phyloP scores from a whole-genome alignment of 2,329 filamentous ascomycete species.

The Emmonsia crescens region DNA sequence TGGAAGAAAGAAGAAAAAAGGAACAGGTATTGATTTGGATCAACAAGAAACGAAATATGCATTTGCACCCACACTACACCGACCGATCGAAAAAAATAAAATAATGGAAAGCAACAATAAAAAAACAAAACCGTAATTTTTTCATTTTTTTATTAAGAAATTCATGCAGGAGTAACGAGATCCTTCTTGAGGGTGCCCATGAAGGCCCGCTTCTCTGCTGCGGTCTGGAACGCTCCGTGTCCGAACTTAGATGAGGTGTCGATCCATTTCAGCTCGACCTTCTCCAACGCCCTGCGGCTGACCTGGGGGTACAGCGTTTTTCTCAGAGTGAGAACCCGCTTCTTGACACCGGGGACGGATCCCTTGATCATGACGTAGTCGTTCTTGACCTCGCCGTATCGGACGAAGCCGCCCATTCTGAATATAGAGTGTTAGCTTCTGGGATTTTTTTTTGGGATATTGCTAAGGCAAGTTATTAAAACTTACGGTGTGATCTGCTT shows the following conservation, averaged over 20 bases:
- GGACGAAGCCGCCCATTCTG: slow-evolving; percentile 97
- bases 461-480: neutral
- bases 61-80: slow-evolving; percentile 6
- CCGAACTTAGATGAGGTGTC: slow-evolving; percentile 99
- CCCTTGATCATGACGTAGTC: slow-evolving; percentile 98
- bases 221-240: slow-evolving; percentile 98
- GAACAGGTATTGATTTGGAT: neutral
- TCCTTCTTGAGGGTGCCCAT: slow-evolving; percentile 99
- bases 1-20: neutral
- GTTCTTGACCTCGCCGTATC: slow-evolving; percentile 99
- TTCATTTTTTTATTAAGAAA: slow-evolving; percentile 5
- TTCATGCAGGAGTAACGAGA: slow-evolving; percentile 37
- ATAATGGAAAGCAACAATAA: neutral
- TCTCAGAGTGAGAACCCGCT: slow-evolving; percentile 96
- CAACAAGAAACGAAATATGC: slow-evolving; percentile 2
- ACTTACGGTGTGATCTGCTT: slow-evolving; percentile 99
- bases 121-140: neutral
- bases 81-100: neutral
- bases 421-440: slow-evolving; percentile 24
- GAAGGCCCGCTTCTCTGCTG: slow-evolving; percentile 95
- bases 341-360: slow-evolving; percentile 95
- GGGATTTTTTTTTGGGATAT: neutral
- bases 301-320: slow-evolving; percentile 99
- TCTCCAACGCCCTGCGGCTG: slow-evolving; percentile 89
- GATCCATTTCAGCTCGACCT: slow-evolving; percentile 99